A percentile compares a stretch with the other conserved stretches of the same genome.
Evolutionary conservation across 1,284 basidiomycete genomes (phyloP).

Genomic region (Ganoderma sp.): DNA sequence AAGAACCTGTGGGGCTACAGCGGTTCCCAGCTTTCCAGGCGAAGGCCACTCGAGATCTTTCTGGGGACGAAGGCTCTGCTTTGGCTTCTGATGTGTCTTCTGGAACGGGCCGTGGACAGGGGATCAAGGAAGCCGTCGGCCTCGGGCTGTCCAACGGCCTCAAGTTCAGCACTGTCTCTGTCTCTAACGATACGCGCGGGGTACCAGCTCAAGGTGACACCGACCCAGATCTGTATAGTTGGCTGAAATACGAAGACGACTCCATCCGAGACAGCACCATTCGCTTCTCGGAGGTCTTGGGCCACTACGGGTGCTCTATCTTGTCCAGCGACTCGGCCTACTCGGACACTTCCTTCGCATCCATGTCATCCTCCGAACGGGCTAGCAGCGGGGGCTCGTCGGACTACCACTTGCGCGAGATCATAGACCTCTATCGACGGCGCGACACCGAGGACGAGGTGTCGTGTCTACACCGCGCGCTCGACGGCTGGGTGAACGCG

Average conservation of each 20-base stretch:
- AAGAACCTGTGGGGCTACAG: background rate
- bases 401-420: background rate
- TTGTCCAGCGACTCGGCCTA: background rate
- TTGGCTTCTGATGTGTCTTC: background rate
- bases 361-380: background rate
- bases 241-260: background rate
- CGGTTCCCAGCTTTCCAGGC: background rate
- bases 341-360: background rate
- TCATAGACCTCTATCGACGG: background rate
- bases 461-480: background rate
- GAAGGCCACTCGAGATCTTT: background rate
- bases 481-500: constrained; percentile 4
- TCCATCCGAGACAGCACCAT: background rate
- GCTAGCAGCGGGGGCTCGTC: background rate
- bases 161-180: background rate
- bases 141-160: background rate
- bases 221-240: background rate
- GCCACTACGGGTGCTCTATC: constrained; percentile 11
- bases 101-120: background rate
- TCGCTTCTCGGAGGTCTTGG: constrained; percentile 16
- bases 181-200: background rate
- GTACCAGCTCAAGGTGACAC: background rate
- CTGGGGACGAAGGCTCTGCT: background rate
- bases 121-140: background rate
- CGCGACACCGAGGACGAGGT: constrained; percentile 8